phyloP scores from a whole-genome alignment of 2,329 filamentous ascomycete genomes.

The Malbranchea zuffiana region DNA sequence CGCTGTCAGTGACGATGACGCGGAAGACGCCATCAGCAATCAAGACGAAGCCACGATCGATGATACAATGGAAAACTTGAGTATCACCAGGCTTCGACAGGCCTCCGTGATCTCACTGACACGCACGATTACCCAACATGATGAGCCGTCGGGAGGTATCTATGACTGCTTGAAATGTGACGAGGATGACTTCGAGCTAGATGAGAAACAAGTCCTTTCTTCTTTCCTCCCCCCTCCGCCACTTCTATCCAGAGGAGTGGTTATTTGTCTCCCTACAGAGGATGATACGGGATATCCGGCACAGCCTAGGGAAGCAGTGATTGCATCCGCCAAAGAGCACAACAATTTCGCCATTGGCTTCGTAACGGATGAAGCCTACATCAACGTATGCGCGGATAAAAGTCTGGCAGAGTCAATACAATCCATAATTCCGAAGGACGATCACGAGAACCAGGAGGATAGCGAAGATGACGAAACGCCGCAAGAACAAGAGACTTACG shows the following conservation, averaged over 20 bases:
- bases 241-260: slow-evolving; percentile 27
- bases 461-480: slow-evolving; percentile 11
- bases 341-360: slow-evolving; percentile 33
- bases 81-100: slow-evolving; percentile 21
- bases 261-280: slow-evolving; percentile 27
- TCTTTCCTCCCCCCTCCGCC: slow-evolving; percentile 21
- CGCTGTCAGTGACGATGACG: not conserved
- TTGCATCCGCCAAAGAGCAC: slow-evolving; percentile 31
- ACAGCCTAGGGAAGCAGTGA: slow-evolving; percentile 26
- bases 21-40: not conserved
- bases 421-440: slow-evolving; percentile 11
- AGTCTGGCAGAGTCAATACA: slow-evolving; percentile 10
- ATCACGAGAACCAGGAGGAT: slow-evolving; percentile 12
- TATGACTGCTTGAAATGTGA: slow-evolving; percentile 11
- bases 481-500: slow-evolving; percentile 14
- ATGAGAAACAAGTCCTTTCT: slow-evolving; percentile 1
- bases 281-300: slow-evolving; percentile 24
- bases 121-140: slow-evolving; percentile 29
- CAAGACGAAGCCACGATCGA: slow-evolving; percentile 16
- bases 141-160: slow-evolving; percentile 20
- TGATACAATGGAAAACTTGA: slow-evolving; percentile 2
- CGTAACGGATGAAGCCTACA: slow-evolving; percentile 27
- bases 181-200: slow-evolving; percentile 7
- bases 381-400: slow-evolving; percentile 19
- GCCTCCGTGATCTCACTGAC: slow-evolving; percentile 34